Evolutionary conservation across 345 rosid species (phyloP).

Genomic region (Hevea brasiliensis): DNA sequence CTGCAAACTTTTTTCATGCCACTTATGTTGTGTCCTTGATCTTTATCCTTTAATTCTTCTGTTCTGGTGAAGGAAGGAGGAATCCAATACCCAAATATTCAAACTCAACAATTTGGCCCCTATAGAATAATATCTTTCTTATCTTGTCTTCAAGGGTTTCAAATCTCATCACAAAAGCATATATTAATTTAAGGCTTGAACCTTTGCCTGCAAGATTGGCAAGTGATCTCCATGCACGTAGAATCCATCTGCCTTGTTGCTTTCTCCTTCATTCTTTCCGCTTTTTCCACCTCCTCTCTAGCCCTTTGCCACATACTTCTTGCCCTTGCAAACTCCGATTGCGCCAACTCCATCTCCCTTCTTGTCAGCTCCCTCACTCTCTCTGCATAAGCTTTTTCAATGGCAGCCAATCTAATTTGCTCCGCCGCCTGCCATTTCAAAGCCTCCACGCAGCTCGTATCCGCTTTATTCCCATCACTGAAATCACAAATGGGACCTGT

Average conservation of each 20-base stretch:
- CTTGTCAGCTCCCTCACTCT: slow-evolving; percentile 85
- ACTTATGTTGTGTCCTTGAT: too few relatives aligned
- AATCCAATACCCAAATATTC: slow-evolving; percentile 31
- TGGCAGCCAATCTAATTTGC: slow-evolving; percentile 74
- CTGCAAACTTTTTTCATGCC: too few relatives aligned
- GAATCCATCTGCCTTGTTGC: slow-evolving; percentile 69
- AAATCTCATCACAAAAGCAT: not conserved
- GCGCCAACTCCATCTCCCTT: slow-evolving; percentile 94
- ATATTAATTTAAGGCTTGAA: slow-evolving; percentile 49
- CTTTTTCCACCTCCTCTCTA: slow-evolving; percentile 76
- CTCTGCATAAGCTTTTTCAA: slow-evolving; percentile 93
- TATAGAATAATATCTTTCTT: too few relatives aligned
- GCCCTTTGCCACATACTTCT: slow-evolving; percentile 89
- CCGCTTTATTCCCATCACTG: slow-evolving; percentile 27
- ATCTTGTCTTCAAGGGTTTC: not conserved
- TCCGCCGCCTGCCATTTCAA: slow-evolving; percentile 94
- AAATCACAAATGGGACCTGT: slow-evolving; percentile 31
- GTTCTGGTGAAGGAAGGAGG: not conserved
- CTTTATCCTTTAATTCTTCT: slow-evolving; percentile 4
- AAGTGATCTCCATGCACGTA: slow-evolving; percentile 89
- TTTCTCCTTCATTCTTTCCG: slow-evolving; percentile 75
- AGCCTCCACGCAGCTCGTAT: slow-evolving; percentile 48
- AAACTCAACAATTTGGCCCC: slow-evolving; percentile 27
- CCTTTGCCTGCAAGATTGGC: slow-evolving; percentile 94
- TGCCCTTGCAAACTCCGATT: slow-evolving; percentile 82